Conservation (phyloP, 73 alveolate genomes). For the Paramecium biaurelia region DNA sequence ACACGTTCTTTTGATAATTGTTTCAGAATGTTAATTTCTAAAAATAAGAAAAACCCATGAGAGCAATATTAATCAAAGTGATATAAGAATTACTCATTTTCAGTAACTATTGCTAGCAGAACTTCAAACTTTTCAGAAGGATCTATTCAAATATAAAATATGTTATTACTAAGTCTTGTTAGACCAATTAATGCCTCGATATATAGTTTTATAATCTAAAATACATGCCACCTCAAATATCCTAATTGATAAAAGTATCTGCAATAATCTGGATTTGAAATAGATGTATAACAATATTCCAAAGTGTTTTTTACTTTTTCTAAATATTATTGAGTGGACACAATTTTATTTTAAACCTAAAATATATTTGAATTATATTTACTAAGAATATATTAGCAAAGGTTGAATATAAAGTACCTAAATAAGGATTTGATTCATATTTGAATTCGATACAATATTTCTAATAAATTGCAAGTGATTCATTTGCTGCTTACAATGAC, state of each 20-base stretch:
- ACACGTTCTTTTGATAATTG: neutral
- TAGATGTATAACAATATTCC: neutral
- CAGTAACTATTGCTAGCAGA: neutral
- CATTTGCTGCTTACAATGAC: slow-evolving; percentile 1
- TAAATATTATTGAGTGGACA: neutral
- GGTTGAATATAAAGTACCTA: neutral
- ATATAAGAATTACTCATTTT: neutral
- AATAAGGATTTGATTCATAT: neutral
- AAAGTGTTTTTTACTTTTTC: neutral
- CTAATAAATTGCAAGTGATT: neutral
- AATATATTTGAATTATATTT: neutral
- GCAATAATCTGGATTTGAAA: slow-evolving; percentile 23
- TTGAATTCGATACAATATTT: neutral
- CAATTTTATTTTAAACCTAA: neutral
- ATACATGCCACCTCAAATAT: neutral
- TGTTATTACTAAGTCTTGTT: neutral
- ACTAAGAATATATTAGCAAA: neutral
- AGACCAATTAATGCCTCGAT: neutral
- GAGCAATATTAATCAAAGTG: neutral
- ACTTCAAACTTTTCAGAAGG: neutral
- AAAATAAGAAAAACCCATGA: neutral
- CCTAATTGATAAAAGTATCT: neutral
- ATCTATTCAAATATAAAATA: neutral
- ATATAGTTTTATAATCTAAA: neutral
- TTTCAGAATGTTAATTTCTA: neutral